Evolutionary conservation across 2,329 filamentous ascomycete species (phyloP).

Genomic region (Calonectria crousiana): DNA sequence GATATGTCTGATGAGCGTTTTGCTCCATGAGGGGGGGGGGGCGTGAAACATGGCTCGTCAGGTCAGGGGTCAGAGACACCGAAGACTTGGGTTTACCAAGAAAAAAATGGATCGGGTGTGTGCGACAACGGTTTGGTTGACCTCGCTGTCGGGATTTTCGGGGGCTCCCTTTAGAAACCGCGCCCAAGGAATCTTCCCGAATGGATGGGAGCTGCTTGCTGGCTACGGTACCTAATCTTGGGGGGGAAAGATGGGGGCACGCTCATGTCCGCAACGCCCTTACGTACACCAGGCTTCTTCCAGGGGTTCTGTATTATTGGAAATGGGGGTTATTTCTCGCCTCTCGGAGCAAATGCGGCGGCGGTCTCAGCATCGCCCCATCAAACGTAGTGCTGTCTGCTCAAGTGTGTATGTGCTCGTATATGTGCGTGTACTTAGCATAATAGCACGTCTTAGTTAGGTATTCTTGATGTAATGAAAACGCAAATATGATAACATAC

Average conservation of each 20-base stretch:
- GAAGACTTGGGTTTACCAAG: neutral
- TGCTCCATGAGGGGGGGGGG: neutral
- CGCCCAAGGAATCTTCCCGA: constrained; percentile 8
- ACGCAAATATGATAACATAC: constrained; percentile 16
- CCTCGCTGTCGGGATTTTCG: neutral
- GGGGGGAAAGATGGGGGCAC: constrained; percentile 9
- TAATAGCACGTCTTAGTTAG: neutral
- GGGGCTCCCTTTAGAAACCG: neutral
- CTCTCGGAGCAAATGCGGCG: neutral
- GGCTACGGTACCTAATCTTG: neutral
- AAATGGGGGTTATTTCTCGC: constrained; percentile 9
- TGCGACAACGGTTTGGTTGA: constrained; percentile 5
- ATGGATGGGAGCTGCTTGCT: neutral
- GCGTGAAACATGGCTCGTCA: constrained; percentile 2
- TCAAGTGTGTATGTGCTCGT: neutral
- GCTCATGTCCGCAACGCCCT: neutral
- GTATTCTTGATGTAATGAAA: constrained; percentile 12
- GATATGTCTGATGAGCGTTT: constrained; percentile 8
- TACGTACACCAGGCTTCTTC: neutral
- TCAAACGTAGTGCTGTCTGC: neutral
- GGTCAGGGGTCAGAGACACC: constrained; percentile 1
- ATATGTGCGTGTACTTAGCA: neutral
- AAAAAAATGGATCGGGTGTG: neutral
- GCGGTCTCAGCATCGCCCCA: neutral
- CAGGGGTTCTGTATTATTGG: neutral